Evolutionary conservation across 2,329 filamentous ascomycete genomes (phyloP).

Genomic region (Aspergillus costaricaensis): DNA sequence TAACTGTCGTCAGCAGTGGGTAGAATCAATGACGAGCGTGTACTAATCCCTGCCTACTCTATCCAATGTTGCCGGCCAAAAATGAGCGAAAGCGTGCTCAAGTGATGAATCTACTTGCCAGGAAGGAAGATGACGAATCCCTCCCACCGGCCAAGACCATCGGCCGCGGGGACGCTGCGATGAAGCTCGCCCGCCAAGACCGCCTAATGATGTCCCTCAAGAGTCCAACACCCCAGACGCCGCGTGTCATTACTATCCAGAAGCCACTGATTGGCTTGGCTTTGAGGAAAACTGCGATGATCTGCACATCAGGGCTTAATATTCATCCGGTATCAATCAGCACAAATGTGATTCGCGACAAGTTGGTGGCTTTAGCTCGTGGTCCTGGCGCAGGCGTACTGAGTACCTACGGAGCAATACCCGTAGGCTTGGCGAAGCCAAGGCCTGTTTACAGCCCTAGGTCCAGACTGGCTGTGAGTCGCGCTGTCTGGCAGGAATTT

Average conservation of each 20-base stretch:
- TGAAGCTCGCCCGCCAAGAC: conserved; percentile 7
- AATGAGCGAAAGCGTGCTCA: background rate
- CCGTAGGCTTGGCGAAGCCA: background rate
- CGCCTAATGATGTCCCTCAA: background rate
- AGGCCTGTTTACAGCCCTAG: background rate
- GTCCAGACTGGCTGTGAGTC: background rate
- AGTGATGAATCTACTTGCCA: background rate
- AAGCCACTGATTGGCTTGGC: background rate
- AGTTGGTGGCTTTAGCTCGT: background rate
- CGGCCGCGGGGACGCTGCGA: conserved; percentile 1
- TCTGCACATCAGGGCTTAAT: background rate
- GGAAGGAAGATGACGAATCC: conserved; percentile 2
- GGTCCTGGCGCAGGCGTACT: background rate
- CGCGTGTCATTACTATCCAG: conserved; percentile 4
- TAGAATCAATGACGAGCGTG: background rate
- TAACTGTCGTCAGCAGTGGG: background rate
- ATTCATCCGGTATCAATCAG: conserved; percentile 1
- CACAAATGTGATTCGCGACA: too few species aligned
- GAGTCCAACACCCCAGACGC: background rate
- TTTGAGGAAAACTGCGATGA: background rate
- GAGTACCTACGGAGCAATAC: background rate
- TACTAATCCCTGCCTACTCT: background rate
- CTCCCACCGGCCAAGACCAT: conserved; percentile 2
- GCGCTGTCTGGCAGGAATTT: background rate
- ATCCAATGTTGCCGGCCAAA: background rate